Conservation (phyloP, 2,329 filamentous ascomycete species). For the Alternaria sp. region DNA sequence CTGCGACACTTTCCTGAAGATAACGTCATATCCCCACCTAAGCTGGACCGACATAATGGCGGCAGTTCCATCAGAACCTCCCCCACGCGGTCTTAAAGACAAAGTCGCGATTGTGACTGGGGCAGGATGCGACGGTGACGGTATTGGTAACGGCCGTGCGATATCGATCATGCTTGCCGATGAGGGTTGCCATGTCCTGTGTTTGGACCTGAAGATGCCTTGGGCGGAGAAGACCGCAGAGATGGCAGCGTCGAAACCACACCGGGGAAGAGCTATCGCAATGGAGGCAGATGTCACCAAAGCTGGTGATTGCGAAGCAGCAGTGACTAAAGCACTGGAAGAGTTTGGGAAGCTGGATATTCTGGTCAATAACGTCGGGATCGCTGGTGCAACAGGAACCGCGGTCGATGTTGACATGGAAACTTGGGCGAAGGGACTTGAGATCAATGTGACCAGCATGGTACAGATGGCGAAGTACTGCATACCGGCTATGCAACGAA, state of each 20-base stretch:
- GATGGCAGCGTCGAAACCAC: slow-evolving; percentile 57
- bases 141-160: slow-evolving; percentile 68
- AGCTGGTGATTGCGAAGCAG: slow-evolving; percentile 59
- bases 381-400: slow-evolving; percentile 66
- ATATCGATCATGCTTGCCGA: slow-evolving; percentile 67
- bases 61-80: slow-evolving; percentile 31
- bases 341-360: slow-evolving; percentile 68
- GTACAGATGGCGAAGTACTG: slow-evolving; percentile 69
- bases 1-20: neutral
- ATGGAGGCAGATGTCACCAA: slow-evolving; percentile 64
- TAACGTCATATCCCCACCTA: neutral
- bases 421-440: slow-evolving; percentile 64
- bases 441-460: slow-evolving; percentile 72
- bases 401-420: slow-evolving; percentile 68
- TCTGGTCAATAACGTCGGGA: slow-evolving; percentile 70
- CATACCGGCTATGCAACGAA: slow-evolving; percentile 67
- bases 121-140: slow-evolving; percentile 64
- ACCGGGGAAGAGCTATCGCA: slow-evolving; percentile 52
- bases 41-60: slow-evolving; percentile 14
- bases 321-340: slow-evolving; percentile 53
- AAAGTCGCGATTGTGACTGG: slow-evolving; percentile 66
- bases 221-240: slow-evolving; percentile 63
- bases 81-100: slow-evolving; percentile 52
- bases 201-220: slow-evolving; percentile 61
- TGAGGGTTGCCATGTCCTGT: slow-evolving; percentile 67